Conservation (phyloP, 768 basidiomycete species). For the Hericium rajendrae region DNA sequence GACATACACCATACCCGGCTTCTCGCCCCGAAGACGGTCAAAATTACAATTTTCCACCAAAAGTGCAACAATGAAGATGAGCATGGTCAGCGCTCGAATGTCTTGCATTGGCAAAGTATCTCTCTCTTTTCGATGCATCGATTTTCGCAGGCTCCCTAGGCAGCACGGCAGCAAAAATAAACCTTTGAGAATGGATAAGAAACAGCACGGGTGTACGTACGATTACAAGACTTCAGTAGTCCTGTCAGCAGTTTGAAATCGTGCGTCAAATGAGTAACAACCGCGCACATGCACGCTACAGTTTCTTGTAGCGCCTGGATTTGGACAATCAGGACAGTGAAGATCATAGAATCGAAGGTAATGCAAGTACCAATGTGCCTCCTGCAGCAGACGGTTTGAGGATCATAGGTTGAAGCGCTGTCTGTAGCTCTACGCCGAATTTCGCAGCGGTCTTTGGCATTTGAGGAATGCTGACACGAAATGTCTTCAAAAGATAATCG, state of each 20-base stretch:
- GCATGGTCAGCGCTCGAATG: conserved; percentile 46
- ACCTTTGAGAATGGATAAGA: background rate
- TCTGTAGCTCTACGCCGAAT: conserved; percentile 81
- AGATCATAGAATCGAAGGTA: conserved; percentile 12
- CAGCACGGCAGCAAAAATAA: no score
- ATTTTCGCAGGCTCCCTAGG: no score
- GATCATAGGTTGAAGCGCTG: conserved; percentile 82
- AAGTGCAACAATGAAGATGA: conserved; percentile 78
- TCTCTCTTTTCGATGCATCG: no score
- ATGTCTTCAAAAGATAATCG: conserved; percentile 84
- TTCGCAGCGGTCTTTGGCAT: conserved; percentile 86
- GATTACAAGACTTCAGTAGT: conserved; percentile 78
- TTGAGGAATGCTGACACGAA: conserved; percentile 72
- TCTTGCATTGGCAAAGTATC: conserved; percentile 22
- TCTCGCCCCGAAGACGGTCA: conserved; percentile 59
- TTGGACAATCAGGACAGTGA: background rate
- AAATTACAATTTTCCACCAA: conserved; percentile 88
- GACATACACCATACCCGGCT: conserved; percentile 37
- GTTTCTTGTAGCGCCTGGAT: conserved; percentile 78
- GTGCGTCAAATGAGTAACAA: conserved; percentile 77
- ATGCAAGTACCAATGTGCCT: conserved; percentile 43
- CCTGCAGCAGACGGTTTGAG: conserved; percentile 68
- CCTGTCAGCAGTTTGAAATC: conserved; percentile 73
- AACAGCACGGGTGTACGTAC: conserved; percentile 29
- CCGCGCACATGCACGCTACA: conserved; percentile 85